Base-by-base conservation (phyloP, 148 eudicot genomes). In the Camellia sinensis region DNA sequence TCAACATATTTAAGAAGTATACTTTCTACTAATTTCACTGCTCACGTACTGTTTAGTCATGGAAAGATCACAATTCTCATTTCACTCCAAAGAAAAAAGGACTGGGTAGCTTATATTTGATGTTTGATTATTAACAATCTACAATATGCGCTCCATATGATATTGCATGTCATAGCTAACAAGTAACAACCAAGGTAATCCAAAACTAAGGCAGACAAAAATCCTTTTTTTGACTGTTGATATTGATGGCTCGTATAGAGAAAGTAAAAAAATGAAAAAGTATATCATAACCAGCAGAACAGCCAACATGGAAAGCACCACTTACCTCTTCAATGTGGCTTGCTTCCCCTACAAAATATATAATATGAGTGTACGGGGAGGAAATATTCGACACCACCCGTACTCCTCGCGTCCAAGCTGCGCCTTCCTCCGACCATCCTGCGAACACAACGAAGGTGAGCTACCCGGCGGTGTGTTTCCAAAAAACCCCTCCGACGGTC, bases 341-440 rank as follows among this genome's bases (percentile, higher is more conserved):
- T 87, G 89, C 82, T 89, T 94, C 87, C 88, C 92, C 83, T 80
- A 86, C 62, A 91, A 61, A 67, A 79, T 48, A 76, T 91, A 92
- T 80, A 84, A 89, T 64, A n/a, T n/a, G n/a, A n/a, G n/a, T n/a
- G n/a, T n/a, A n/a, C n/a, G n/a, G n/a, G n/a, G n/a, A n/a, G n/a
- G n/a, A n/a, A n/a, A n/a, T n/a, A n/a, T n/a, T n/a, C n/a, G n/a
- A n/a, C n/a, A n/a, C n/a, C n/a, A n/a, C n/a, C n/a, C n/a, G n/a
- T n/a, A n/a, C n/a, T n/a, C n/a, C n/a, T n/a, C n/a, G n/a, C n/a
- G n/a, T n/a, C n/a, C n/a, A n/a, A n/a, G n/a, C n/a, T n/a, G n/a
- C n/a, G n/a, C n/a, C n/a, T n/a, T n/a, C n/a, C n/a, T n/a, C n/a
- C n/a, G n/a, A n/a, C n/a, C n/a, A n/a, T n/a, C n/a, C n/a, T n/a